Evolutionary conservation across 2,329 filamentous ascomycete genomes (phyloP).

Genomic region (Saccharata proteae): DNA sequence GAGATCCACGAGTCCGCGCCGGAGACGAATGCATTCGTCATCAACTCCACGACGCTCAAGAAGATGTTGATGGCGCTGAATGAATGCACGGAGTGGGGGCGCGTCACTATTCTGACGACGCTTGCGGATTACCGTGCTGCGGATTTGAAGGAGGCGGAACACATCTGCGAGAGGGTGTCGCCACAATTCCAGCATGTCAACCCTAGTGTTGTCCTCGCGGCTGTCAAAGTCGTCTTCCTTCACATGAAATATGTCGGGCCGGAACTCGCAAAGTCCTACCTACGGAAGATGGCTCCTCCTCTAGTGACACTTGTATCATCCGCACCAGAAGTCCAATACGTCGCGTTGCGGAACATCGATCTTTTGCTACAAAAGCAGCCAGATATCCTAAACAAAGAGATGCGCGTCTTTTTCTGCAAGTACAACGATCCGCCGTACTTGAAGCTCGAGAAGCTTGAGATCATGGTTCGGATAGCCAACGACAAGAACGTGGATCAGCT

Average conservation of each 20-base stretch:
- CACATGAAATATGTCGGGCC: conserved; percentile 80
- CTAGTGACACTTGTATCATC: conserved; percentile 96
- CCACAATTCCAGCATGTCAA: conserved; percentile 99
- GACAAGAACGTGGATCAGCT: conserved; percentile 93
- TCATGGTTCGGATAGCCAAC: conserved; percentile 98
- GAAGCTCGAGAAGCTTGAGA: conserved; percentile 94
- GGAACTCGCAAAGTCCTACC: conserved; percentile 70
- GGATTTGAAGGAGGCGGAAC: conserved; percentile 94
- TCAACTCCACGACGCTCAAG: conserved; percentile 75
- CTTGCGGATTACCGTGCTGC: conserved; percentile 74
- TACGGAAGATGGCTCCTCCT: conserved; percentile 98
- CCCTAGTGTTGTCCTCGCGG: conserved; percentile 90
- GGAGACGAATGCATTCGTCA: conserved; percentile 74
- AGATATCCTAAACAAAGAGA: conserved; percentile 91
- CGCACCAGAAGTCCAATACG: conserved; percentile 93
- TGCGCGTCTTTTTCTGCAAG: conserved; percentile 99
- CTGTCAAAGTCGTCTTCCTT: conserved; percentile 93
- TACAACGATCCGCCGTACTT: conserved; percentile 98
- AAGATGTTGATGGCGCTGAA: conserved; percentile 94
- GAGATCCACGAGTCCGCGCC: conserved; percentile 87
- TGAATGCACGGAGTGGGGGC: conserved; percentile 96
- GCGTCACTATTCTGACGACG: conserved; percentile 84
- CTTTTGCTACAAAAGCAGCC: conserved; percentile 90
- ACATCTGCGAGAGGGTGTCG: conserved; percentile 91
- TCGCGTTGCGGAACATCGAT: conserved; percentile 91